A percentile compares a stretch with the other conserved stretches of the same genome.
These are phyloP conservation scores for Paxillus rubicundulus DNA, from an alignment of 768 basidiomycete species.

Conservation along the genomic window DNA sequence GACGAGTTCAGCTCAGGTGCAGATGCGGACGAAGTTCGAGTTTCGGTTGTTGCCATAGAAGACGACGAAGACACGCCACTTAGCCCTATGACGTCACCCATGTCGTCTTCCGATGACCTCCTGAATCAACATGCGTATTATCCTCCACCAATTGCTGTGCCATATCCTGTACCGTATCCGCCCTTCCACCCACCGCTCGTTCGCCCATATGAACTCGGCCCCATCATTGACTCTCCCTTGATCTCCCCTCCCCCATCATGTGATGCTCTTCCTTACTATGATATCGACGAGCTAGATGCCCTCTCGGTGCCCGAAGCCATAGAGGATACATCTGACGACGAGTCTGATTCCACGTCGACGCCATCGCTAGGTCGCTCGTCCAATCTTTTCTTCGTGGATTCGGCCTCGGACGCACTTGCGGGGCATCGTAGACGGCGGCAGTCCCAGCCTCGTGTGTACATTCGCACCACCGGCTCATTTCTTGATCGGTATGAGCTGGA, in stretches of 20 bases:
- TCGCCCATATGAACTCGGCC: conserved; percentile 50
- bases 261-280: conserved; percentile 63
- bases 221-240: conserved; percentile 41
- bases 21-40: conserved; percentile 41
- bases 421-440: conserved; percentile 49
- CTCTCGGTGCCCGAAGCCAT: conserved; percentile 74
- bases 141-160: conserved; percentile 44
- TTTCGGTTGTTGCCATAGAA: conserved; percentile 49
- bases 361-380: conserved; percentile 61
- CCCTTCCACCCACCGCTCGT: conserved; percentile 57
- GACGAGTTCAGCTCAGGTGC: conserved; percentile 51
- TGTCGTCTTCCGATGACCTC: conserved; percentile 78
- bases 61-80: conserved; percentile 57
- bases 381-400: conserved; percentile 50
- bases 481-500: conserved; percentile 69
- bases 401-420: conserved; percentile 49
- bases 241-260: conserved; percentile 35
- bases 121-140: conserved; percentile 50
- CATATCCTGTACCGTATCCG: conserved; percentile 69
- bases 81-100: conserved; percentile 66
- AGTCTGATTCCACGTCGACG: conserved; percentile 68
- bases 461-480: conserved; percentile 55
- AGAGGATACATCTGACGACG: conserved; percentile 84
- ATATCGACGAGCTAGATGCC: conserved; percentile 63
- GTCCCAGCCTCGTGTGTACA: conserved; percentile 56